Percentiles rank a stretch among this genome's conserved stretches.
Evolutionary conservation across 345 rosid species (phyloP).

Genomic region (Gossypium mustelinum): DNA sequence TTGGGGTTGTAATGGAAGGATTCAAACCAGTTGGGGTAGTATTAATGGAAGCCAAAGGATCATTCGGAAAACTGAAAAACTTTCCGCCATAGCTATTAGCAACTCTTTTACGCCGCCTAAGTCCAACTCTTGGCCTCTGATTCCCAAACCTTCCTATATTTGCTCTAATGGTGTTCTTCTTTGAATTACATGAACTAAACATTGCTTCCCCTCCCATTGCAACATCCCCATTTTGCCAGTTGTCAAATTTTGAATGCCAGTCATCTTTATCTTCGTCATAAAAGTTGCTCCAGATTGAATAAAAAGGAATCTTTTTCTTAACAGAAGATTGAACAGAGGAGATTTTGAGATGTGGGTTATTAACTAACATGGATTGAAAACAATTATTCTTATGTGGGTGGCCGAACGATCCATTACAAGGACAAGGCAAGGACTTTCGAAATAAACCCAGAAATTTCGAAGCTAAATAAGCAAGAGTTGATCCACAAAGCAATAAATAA

Average conservation of each 20-base stretch:
- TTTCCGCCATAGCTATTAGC: conserved; percentile 19
- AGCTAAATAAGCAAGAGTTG: conserved; percentile 38
- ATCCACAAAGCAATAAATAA: conserved; percentile 19
- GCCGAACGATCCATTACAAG: conserved; percentile 53
- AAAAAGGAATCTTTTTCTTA: conserved; percentile 41
- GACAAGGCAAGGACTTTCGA: conserved; percentile 52
- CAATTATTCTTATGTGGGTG: conserved; percentile 31
- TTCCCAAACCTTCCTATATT: conserved; percentile 31
- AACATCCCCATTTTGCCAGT: conserved; percentile 13
- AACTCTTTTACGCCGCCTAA: conserved; percentile 37
- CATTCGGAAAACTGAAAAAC: conserved; percentile 33
- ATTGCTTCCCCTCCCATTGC: conserved; percentile 26
- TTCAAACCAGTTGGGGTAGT: conserved; percentile 15
- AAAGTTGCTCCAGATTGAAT: conserved; percentile 30
- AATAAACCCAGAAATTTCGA: conserved; percentile 50
- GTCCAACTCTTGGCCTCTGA: conserved; percentile 34
- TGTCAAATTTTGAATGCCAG: neutral
- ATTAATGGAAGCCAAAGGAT: conserved; percentile 24
- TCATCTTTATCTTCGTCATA: conserved; percentile 19
- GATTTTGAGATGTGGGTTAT: conserved; percentile 39
- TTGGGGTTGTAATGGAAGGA: conserved; percentile 26
- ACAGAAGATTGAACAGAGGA: conserved; percentile 38
- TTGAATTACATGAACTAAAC: conserved; percentile 17
- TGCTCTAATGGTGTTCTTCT: conserved; percentile 12
- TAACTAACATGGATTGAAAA: conserved; percentile 39